Conservation (phyloP, 2,329 filamentous ascomycete genomes). For the Pseudocercospora pini-densiflorae region DNA sequence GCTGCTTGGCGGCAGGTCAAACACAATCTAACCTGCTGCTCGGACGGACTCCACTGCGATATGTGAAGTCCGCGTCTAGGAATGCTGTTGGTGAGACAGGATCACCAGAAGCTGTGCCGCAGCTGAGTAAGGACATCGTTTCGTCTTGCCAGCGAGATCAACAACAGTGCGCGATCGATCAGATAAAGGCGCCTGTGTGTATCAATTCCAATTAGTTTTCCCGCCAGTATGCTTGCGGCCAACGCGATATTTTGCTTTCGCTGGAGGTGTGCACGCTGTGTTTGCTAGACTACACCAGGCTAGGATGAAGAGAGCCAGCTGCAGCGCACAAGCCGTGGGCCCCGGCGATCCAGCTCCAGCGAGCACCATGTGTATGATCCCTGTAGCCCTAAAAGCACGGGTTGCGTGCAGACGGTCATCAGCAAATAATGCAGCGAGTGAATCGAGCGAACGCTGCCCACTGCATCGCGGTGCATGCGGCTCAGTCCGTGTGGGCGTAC, state of each 20-base stretch:
- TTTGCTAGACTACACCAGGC: conserved; percentile 2
- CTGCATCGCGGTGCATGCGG: conserved; percentile 13
- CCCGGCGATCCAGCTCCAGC: background rate
- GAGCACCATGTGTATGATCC: background rate
- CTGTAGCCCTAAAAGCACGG: background rate
- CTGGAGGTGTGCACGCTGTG: background rate
- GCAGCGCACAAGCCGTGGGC: background rate
- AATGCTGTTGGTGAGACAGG: conserved; percentile 3
- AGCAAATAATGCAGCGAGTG: background rate
- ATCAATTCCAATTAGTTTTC: conserved; percentile 1
- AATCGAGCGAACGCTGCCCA: background rate
- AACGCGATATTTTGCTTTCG: background rate
- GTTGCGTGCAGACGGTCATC: background rate
- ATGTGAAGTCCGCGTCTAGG: background rate
- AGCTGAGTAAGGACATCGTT: background rate
- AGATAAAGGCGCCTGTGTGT: background rate
- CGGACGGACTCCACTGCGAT: background rate
- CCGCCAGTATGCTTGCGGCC: background rate
- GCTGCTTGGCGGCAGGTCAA: background rate
- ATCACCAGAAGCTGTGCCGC: background rate
- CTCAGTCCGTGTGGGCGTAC: conserved; percentile 13
- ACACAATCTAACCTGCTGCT: background rate
- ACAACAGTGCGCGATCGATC: background rate
- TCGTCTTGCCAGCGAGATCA: background rate
- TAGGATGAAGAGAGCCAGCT: conserved; percentile 2